Percentiles rank a stretch among this genome's conserved stretches.
These are phyloP conservation scores for Agrostemma githago DNA, from an alignment of 148 eudicot genomes.

Conservation along the genomic window DNA sequence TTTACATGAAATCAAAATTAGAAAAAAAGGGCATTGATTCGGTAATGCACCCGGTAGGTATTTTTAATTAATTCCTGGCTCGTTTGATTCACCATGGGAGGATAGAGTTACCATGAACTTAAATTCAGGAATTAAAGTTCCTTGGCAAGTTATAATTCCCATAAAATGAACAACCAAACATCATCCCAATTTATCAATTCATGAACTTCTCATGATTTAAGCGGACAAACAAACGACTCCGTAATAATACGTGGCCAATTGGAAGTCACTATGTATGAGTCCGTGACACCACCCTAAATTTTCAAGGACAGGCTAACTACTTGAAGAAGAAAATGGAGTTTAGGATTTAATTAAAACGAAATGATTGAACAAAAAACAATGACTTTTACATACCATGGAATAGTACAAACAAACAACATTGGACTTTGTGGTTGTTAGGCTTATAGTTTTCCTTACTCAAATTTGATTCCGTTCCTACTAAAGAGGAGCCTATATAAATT, in stretches of 20 bases:
- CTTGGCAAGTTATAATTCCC: too few relatives aligned
- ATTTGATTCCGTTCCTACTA: too few relatives aligned
- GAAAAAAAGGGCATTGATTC: background rate
- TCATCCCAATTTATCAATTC: too few relatives aligned
- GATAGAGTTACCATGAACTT: too few relatives aligned
- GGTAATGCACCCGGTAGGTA: background rate
- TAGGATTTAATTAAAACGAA: background rate
- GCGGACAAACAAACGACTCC: too few relatives aligned
- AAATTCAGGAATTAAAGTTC: too few relatives aligned
- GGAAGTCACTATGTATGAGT: too few relatives aligned
- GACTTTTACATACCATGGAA: background rate
- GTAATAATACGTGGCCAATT: background rate
- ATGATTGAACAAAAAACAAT: background rate
- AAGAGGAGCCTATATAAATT: too few relatives aligned
- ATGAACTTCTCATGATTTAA: too few relatives aligned
- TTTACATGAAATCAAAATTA: too few relatives aligned
- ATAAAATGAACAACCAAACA: too few relatives aligned
- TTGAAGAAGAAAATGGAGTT: constrained; percentile 1
- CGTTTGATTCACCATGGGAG: too few relatives aligned
- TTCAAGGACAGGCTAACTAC: constrained; percentile 10
- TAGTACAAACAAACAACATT: background rate
- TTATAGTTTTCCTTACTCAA: background rate
- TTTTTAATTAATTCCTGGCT: background rate
- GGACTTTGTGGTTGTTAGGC: background rate
- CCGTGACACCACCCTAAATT: background rate